Evolutionary conservation across 2,329 filamentous ascomycete genomes (phyloP).

Genomic region (Fusarium sp.): DNA sequence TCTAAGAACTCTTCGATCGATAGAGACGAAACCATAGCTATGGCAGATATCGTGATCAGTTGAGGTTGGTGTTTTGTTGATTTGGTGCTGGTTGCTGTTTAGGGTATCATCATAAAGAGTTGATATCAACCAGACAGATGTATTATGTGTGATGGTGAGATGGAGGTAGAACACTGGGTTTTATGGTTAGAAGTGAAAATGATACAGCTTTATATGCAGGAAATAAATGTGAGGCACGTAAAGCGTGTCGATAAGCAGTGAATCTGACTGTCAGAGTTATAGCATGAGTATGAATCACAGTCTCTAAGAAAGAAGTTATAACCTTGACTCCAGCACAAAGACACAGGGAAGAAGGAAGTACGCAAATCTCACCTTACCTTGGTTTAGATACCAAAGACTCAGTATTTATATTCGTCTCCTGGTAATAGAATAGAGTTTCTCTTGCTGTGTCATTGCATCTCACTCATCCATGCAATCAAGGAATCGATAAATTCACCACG

Average conservation of each 20-base stretch:
- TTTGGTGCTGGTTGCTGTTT: slow-evolving; percentile 3
- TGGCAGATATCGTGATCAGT: neutral
- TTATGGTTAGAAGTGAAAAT: neutral
- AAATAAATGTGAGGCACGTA: neutral
- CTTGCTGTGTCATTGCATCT: slow-evolving; percentile 15
- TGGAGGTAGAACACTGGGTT: neutral
- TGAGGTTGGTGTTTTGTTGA: neutral
- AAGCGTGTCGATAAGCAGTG: slow-evolving; percentile 6
- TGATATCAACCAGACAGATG: slow-evolving; percentile 7
- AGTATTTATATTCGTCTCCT: neutral
- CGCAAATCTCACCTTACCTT: neutral
- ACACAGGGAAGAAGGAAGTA: neutral
- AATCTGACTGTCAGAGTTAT: slow-evolving; percentile 20
- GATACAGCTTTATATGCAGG: neutral
- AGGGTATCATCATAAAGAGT: slow-evolving; percentile 32
- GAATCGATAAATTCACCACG: slow-evolving; percentile 19
- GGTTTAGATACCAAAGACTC: neutral
- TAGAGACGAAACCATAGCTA: slow-evolving; percentile 34
- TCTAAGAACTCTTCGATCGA: slow-evolving; percentile 61
- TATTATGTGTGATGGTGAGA: neutral
- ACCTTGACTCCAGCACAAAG: too few relatives aligned
- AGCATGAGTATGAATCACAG: slow-evolving; percentile 18
- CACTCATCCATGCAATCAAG: slow-evolving; percentile 19
- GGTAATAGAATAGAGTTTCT: neutral
- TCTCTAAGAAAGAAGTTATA: neutral